A percentile compares a stretch with the other conserved stretches of the same genome.
These are phyloP conservation scores for Euphorbia peplus DNA, from an alignment of 345 rosid genomes.

Conservation along the genomic window DNA sequence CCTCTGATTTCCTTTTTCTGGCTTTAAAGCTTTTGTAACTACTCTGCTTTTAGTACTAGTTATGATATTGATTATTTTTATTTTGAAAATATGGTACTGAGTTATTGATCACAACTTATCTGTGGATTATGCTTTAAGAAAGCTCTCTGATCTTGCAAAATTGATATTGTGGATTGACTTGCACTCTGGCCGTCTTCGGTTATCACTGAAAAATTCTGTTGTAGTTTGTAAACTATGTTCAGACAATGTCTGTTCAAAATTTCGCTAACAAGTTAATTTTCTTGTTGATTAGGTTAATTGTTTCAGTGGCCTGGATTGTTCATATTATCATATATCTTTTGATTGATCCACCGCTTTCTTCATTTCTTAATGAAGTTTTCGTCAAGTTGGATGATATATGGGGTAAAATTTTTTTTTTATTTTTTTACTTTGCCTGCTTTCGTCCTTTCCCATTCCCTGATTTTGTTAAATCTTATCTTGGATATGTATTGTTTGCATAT, in stretches of 20 bases:
- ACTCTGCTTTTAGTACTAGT: no score
- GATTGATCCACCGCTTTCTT: conserved; percentile 80
- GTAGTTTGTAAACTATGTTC: background rate
- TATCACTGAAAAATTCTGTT: background rate
- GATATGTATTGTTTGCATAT: conserved; percentile 18
- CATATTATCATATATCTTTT: conserved; percentile 85
- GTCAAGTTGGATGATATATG: conserved; percentile 91
- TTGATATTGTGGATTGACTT: background rate
- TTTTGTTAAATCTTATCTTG: conserved; percentile 14
- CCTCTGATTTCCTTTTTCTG: no score
- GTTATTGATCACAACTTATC: no score
- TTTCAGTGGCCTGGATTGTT: conserved; percentile 95
- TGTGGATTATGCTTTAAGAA: background rate
- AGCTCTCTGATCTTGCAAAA: background rate
- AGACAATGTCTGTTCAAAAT: background rate
- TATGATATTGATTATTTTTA: no score
- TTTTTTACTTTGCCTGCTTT: conserved; percentile 1
- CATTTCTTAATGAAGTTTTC: conserved; percentile 92
- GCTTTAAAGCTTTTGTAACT: background rate
- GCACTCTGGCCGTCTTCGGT: background rate
- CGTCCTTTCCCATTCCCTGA: background rate
- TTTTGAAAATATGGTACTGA: no score
- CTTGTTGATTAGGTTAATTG: conserved; percentile 56
- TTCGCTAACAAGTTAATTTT: background rate
- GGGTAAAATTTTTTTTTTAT: conserved; percentile 70